Evolutionary conservation across 495 filamentous ascomycete species (phyloP).

Genomic region (Astrothelium macrocarpum): DNA sequence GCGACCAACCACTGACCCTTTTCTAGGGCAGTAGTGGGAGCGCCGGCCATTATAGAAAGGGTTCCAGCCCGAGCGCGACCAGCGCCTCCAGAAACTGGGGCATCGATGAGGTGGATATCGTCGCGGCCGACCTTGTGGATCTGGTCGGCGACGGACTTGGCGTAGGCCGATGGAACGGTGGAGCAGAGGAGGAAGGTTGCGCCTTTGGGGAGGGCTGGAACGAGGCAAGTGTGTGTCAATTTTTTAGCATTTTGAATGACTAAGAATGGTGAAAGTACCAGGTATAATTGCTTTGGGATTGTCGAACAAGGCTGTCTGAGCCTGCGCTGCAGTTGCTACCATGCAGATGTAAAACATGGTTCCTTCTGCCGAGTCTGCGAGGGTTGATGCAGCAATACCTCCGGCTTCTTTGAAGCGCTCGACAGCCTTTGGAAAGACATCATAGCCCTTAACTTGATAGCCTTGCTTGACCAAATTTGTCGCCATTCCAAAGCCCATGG

Average conservation of each 20-base stretch:
- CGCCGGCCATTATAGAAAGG: slow-evolving; percentile 73
- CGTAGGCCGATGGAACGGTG: slow-evolving; percentile 61
- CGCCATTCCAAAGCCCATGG: slow-evolving; percentile 87
- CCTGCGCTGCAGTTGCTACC: slow-evolving; percentile 69
- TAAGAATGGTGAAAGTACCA: neutral
- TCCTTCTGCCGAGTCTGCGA: slow-evolving; percentile 51
- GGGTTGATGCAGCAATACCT: slow-evolving; percentile 50
- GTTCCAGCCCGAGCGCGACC: slow-evolving; percentile 64
- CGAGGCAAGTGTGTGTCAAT: slow-evolving; percentile 25
- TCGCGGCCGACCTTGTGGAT: slow-evolving; percentile 43
- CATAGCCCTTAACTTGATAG: slow-evolving; percentile 63
- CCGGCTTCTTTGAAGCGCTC: slow-evolving; percentile 58
- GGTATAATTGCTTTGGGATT: slow-evolving; percentile 44
- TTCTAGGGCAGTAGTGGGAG: slow-evolving; percentile 45
- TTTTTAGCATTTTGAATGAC: neutral
- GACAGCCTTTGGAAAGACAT: slow-evolving; percentile 65
- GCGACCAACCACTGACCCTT: slow-evolving; percentile 51
- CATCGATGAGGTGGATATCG: slow-evolving; percentile 63
- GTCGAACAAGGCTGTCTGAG: slow-evolving; percentile 54
- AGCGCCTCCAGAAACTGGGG: slow-evolving; percentile 70
- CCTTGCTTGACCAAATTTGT: slow-evolving; percentile 61
- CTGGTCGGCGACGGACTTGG: slow-evolving; percentile 47
- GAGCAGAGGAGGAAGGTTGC: slow-evolving; percentile 62
- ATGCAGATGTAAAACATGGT: slow-evolving; percentile 62
- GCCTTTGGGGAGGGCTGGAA: slow-evolving; percentile 30